These are phyloP conservation scores for Colletotrichum cuscutae DNA, from an alignment of 2,329 filamentous ascomycete genomes.

Conservation along the genomic window DNA sequence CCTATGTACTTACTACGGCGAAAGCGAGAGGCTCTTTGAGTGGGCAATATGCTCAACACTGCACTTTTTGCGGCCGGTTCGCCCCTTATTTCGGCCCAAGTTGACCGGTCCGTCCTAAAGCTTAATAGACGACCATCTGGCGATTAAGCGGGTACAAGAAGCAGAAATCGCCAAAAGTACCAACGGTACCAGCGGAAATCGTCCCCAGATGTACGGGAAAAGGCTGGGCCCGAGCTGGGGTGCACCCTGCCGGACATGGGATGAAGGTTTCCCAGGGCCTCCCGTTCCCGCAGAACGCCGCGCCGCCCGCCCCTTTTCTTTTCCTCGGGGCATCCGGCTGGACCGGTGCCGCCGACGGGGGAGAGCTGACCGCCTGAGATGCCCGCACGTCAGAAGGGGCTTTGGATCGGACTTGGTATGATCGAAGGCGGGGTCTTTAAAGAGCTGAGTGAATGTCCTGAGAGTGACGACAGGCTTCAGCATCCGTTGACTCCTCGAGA, in stretches of 20 bases:
- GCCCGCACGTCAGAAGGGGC: background rate
- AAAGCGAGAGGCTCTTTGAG: background rate
- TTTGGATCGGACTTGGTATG: too few relatives aligned
- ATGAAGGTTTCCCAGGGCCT: slow-evolving; percentile 18
- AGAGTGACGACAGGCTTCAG: background rate
- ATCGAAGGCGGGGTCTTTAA: background rate
- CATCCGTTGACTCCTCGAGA: background rate
- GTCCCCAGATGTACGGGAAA: background rate
- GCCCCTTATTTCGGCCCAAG: background rate
- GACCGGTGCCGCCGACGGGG: background rate
- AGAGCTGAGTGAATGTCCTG: background rate
- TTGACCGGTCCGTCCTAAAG: background rate
- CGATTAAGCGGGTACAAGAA: background rate
- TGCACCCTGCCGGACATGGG: slow-evolving; percentile 16
- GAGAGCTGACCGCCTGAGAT: background rate
- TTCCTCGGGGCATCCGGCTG: background rate
- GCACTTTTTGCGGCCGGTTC: background rate
- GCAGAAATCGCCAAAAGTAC: too few relatives aligned
- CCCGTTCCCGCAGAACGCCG: background rate
- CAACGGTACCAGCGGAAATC: background rate
- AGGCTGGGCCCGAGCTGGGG: background rate
- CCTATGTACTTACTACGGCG: background rate
- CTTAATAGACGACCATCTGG: background rate
- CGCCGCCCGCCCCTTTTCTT: background rate
- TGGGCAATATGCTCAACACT: background rate